Percentiles rank a stretch among this genome's conserved stretches.
phyloP scores from a whole-genome alignment of 2,329 filamentous ascomycete species.

The Celoporthe dispersa region DNA sequence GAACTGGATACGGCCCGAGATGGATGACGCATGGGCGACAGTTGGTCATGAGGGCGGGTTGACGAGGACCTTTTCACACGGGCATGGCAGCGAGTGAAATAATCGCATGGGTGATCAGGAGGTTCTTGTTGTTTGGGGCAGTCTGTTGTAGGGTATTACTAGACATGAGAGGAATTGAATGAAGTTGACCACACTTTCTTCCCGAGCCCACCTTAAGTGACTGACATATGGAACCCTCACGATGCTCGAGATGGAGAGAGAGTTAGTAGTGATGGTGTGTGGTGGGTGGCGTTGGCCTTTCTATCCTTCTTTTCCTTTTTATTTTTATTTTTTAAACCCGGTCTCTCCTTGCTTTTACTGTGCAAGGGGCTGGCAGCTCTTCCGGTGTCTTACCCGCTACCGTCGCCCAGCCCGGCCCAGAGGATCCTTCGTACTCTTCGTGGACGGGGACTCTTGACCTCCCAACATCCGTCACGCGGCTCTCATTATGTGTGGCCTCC shows the following conservation, averaged over 20 bases:
- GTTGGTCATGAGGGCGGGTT: not conserved
- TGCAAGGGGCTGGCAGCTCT: too few species aligned
- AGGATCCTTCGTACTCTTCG: too few species aligned
- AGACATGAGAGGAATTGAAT: not conserved
- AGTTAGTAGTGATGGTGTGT: not conserved
- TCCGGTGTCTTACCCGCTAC: not conserved
- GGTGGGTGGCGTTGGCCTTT: not conserved
- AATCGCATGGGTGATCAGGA: not conserved
- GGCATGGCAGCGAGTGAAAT: not conserved
- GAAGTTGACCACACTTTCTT: not conserved
- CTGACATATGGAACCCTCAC: not conserved
- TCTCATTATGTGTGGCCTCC: constrained; percentile 28
- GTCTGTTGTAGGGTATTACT: constrained; percentile 11
- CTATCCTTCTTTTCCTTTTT: not conserved
- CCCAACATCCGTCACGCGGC: not conserved
- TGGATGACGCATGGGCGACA: not conserved
- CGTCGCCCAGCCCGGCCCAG: not conserved
- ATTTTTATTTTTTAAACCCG: not conserved
- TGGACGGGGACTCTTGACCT: too few species aligned
- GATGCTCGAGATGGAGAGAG: not conserved
- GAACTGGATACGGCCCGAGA: not conserved
- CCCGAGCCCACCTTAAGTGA: too few species aligned
- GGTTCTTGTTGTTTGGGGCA: not conserved
- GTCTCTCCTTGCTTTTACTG: not conserved
- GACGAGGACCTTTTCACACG: constrained; percentile 7